Percentiles rank a stretch among this genome's conserved stretches.
These are phyloP conservation scores for Rutidosis leptorrhynchoides DNA, from an alignment of 129 eudicot species.

Conservation along the genomic window DNA sequence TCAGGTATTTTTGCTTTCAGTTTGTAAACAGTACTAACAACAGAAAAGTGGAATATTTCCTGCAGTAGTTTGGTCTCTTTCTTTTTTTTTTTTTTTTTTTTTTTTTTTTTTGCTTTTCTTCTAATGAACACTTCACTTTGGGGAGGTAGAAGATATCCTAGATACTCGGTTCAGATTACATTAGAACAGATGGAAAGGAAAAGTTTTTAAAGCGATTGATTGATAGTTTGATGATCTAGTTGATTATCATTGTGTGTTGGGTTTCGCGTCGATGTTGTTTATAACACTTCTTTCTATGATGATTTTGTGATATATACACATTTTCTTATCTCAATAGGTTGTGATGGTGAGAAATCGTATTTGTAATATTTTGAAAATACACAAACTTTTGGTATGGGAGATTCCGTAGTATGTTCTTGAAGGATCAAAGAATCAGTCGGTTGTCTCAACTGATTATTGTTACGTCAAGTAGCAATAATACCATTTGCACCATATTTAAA, in stretches of 20 bases:
- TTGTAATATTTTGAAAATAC: background rate
- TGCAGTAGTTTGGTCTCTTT: conserved; percentile 19
- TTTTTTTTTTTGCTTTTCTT: background rate
- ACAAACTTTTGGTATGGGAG: background rate
- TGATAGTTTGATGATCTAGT: conserved; percentile 23
- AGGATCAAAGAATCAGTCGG: conserved; percentile 1
- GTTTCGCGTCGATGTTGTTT: background rate
- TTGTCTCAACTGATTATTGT: background rate
- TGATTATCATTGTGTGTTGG: conserved; percentile 11
- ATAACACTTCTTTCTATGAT: background rate
- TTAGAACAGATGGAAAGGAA: conserved; percentile 23
- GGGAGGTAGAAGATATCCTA: conserved; percentile 30
- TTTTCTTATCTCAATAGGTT: background rate
- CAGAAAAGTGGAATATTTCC: conserved; percentile 21
- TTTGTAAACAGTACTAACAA: conserved; percentile 38
- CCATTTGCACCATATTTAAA: background rate
- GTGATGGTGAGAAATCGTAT: background rate
- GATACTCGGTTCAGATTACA: conserved; percentile 13
- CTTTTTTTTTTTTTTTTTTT: background rate
- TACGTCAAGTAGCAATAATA: conserved; percentile 13
- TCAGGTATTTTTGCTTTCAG: conserved; percentile 27
- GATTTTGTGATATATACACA: background rate
- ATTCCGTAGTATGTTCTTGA: conserved; percentile 3
- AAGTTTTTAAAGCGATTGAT: conserved; percentile 27
- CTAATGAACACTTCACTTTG: conserved; percentile 5